phyloP scores from a whole-genome alignment of 176 grass and related monocot species.

The Triticum aestivum region IWGSC_CS_RefSeq_v2.1 NC_057794.1:534185149-534185648 shows the following conservation, averaged over 20 bases:
- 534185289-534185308: slow-evolving; percentile 36
- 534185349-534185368: slow-evolving; percentile 58
- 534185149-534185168: slow-evolving; percentile 43
- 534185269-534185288: slow-evolving; percentile 32
- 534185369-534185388: not conserved
- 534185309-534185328: slow-evolving; percentile 56
- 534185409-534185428: not conserved
- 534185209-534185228: slow-evolving; percentile 23
- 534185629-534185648: slow-evolving; percentile 25
- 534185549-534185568: slow-evolving; percentile 11
- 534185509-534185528: slow-evolving; percentile 39
- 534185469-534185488: slow-evolving; percentile 53
- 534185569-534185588: slow-evolving; percentile 23
- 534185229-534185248: slow-evolving; percentile 10
- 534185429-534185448: not conserved
- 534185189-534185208: not conserved
- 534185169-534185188: not conserved
- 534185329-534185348: not conserved
- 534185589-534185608: not conserved
- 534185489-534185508: slow-evolving; percentile 52
- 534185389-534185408: no score
- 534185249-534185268: slow-evolving; percentile 57
- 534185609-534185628: slow-evolving; percentile 47
- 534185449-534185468: slow-evolving; percentile 48
- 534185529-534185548: slow-evolving; percentile 18